Evolutionary conservation across 2,329 filamentous ascomycete genomes (phyloP), one percentile per base, ranked within the genome.

Genomic region (Spiromastix sp.): DNA sequence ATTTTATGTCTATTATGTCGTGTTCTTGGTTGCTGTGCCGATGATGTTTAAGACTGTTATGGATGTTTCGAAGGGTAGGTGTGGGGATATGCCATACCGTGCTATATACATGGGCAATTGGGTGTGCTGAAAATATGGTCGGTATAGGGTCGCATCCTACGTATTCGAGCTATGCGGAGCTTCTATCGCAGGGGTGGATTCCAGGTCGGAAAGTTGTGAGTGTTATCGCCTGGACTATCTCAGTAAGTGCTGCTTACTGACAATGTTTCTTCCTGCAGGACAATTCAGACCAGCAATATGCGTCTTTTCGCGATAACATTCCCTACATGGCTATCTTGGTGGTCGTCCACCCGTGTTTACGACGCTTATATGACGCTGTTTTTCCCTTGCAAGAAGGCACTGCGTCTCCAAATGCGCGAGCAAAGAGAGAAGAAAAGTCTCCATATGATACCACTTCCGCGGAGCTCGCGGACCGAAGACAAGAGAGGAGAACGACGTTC

Each of bases 31-130:
- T 4, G 69, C 68, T 37, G 69, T 96, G 17, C 85, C 85, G 6
- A 72, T 78, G 50, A 98, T 98, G 87, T 85, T 94, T 61, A 93
- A 85, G 67, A 70, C 80, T n/a, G 79, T 81, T 7, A 83, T 86
- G 47, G 75, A 84, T 61, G 85, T 93, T 30, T 98, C 91, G 16
- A 74, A 79, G 61, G 72, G 87, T 87, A 60, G 39, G 70, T 66
- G 20, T 32, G 13, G 5, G 6, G 16, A 4, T 9, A 18, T 16
- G 18, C 7, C 21, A 24, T 7, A 24, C n/a, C 7, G 21, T 7
- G n/a, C 7, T 24, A 24, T 24, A 24, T 26, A 3, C 10, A 10
- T 39, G 32, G 17, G 16, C 19, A 21, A 3, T 27, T 10, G 6
- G 9, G 22, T 22, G 4, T 12, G 19, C 32, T 34, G 16, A 40